Base-by-base conservation (phyloP, 352 stramenopile species). In the Phytophthora pistaciae region DNA sequence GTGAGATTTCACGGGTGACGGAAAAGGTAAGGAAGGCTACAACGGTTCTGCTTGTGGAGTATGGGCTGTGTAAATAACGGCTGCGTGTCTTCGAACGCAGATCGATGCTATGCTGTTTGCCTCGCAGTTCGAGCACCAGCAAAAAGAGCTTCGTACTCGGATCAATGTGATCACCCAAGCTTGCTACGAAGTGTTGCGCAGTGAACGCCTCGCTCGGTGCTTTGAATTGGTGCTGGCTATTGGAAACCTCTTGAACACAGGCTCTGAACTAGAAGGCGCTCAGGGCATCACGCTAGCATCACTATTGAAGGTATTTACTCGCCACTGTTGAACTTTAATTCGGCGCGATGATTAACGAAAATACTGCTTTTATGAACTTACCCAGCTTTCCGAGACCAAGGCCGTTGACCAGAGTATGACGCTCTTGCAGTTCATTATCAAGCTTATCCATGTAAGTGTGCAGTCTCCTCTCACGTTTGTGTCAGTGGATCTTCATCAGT, bases 351-450 rank as follows among this genome's bases (percentile, higher is more conserved):
- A 40, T 14, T 38, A 56, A 36, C 9, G 20, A 63, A 20, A 68
- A 49, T 7, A 29, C 29, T 16, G 10, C 4, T 10, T 11, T n/a
- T 31, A 50, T 6, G 8, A 56, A 10, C 33, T 9, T 10, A 2
- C 3, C 3, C 31, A 93, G 82, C 72, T 95, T 5, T 94, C 88
- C 0, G 88, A 95, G 56, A 95, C 88, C n/a, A 93, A 94, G 63
- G 87, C 88, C 5, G 79, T 93, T 13, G 87, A 94, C 63, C 80
- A 85, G 66, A 91, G 69, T 25, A 86, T 87, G 56, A 94, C 86
- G 5, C 64, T 95, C 2, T 70, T 94, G 40, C 85, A 94, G 49
- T 95, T 93, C 52, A 91, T 92, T 60, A 79, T 92, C 60, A 85
- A 88, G 53, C 77, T 95, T 23, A 91, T 95, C 55, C 83, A 95